phyloP scores from a whole-genome alignment of 2,329 filamentous ascomycete species.

The Coleophoma cylindrospora region DNA sequence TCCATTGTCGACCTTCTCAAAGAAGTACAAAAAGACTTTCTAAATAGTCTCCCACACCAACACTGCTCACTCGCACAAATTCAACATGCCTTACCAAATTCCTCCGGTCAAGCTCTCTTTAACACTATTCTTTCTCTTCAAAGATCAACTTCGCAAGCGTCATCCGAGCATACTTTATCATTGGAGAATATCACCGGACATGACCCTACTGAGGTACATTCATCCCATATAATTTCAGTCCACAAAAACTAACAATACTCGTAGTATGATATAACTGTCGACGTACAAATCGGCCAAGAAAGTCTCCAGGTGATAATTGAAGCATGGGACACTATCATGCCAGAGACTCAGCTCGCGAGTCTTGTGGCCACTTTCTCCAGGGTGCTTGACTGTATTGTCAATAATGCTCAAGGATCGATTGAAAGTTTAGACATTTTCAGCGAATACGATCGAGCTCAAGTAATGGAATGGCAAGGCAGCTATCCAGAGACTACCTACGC shows the following conservation, averaged over 20 bases:
- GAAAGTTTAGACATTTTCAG: neutral
- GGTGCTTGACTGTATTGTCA: no score
- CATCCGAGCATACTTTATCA: neutral
- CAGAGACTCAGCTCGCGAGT: no score
- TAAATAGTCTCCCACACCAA: neutral
- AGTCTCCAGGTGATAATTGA: no score
- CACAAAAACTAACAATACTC: no score
- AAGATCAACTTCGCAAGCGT: no score
- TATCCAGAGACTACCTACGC: conserved; percentile 3
- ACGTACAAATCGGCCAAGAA: no score
- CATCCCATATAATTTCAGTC: no score
- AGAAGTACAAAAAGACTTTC: neutral
- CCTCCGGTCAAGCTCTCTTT: neutral
- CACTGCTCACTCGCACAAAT: conserved; percentile 4
- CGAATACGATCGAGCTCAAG: neutral
- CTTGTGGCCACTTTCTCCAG: no score
- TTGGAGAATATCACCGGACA: neutral
- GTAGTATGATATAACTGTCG: neutral
- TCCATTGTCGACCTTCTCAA: neutral
- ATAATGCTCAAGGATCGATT: no score
- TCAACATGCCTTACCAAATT: conserved; percentile 2
- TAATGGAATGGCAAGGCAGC: neutral
- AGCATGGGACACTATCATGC: no score
- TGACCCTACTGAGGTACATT: neutral
- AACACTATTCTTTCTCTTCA: neutral